These are phyloP conservation scores for Saccharomycopsis olivae DNA, from an alignment of 805 yeast species.

Conservation along the genomic window DNA sequence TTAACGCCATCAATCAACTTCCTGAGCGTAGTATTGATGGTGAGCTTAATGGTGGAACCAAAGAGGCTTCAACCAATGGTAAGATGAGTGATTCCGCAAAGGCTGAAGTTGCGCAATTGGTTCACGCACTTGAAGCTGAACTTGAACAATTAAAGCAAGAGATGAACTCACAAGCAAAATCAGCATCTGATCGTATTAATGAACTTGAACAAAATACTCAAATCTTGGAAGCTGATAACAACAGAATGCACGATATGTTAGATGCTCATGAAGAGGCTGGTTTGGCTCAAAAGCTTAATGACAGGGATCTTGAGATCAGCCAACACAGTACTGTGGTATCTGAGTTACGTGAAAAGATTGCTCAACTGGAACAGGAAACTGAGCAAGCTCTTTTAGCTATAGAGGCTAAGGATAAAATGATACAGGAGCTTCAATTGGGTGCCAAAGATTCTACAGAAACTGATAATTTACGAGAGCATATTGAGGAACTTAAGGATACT, in stretches of 20 bases:
- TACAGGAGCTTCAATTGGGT: no score
- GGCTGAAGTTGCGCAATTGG: slow-evolving; percentile 22
- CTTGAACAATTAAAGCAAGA: slow-evolving; percentile 29
- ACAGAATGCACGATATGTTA: neutral
- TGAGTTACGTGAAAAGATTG: neutral
- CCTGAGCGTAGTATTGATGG: neutral
- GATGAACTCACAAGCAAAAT: slow-evolving; percentile 40
- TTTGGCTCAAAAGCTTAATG: neutral
- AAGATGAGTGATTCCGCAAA: neutral
- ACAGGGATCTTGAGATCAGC: neutral
- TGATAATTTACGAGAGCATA: no score
- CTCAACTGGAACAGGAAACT: neutral
- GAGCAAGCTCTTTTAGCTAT: neutral
- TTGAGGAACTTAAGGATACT: neutral
- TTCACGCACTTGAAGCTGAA: slow-evolving; percentile 26
- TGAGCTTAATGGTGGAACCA: neutral
- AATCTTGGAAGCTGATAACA: slow-evolving; percentile 12
- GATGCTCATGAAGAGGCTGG: neutral
- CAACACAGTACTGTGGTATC: neutral
- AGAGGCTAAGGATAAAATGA: no score
- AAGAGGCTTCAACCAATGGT: neutral
- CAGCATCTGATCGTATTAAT: slow-evolving; percentile 46
- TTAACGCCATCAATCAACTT: neutral
- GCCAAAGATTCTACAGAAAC: no score
- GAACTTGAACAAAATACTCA: slow-evolving; percentile 31